These are phyloP conservation scores for Lepidopterella palustris DNA, from an alignment of 495 filamentous ascomycete species.

Conservation along the genomic window DNA sequence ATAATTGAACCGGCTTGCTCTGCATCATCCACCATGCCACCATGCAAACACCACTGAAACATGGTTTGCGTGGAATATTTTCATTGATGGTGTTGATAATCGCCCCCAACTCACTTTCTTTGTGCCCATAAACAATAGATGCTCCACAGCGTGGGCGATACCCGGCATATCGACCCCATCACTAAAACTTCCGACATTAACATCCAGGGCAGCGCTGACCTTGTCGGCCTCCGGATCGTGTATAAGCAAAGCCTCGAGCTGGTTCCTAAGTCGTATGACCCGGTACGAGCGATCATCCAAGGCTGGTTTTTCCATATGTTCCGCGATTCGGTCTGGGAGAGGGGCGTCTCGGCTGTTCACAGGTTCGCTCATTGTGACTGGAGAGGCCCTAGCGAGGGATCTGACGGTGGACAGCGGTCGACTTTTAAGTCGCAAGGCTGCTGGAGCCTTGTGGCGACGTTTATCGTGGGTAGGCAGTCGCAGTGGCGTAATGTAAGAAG, in stretches of 20 bases:
- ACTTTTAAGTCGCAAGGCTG: not conserved
- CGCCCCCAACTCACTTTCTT: slow-evolving; percentile 59
- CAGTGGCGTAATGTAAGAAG: not conserved
- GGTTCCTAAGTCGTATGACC: slow-evolving; percentile 76
- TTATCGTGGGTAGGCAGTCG: not conserved
- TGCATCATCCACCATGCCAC: not conserved
- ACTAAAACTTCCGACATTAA: slow-evolving; percentile 93
- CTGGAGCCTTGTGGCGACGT: not conserved
- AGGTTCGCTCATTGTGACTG: slow-evolving; percentile 24
- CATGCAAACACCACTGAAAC: not conserved
- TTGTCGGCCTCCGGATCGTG: slow-evolving; percentile 96
- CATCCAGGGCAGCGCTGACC: slow-evolving; percentile 88
- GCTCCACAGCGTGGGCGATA: slow-evolving; percentile 84
- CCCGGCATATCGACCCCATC: slow-evolving; percentile 89
- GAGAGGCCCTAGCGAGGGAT: slow-evolving; percentile 4
- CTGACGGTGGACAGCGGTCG: slow-evolving; percentile 1
- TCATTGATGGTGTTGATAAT: not conserved
- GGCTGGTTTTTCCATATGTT: slow-evolving; percentile 76
- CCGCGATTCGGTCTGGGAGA: slow-evolving; percentile 63
- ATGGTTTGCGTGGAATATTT: not conserved
- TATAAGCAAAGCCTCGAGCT: slow-evolving; percentile 89
- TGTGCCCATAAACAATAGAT: slow-evolving; percentile 97
- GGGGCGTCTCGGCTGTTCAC: slow-evolving; percentile 32
- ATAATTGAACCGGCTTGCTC: not conserved
- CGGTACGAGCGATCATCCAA: slow-evolving; percentile 85